Conservation (phyloP, 106 monocot genomes). For the Amphibolis antarctica region DNA sequence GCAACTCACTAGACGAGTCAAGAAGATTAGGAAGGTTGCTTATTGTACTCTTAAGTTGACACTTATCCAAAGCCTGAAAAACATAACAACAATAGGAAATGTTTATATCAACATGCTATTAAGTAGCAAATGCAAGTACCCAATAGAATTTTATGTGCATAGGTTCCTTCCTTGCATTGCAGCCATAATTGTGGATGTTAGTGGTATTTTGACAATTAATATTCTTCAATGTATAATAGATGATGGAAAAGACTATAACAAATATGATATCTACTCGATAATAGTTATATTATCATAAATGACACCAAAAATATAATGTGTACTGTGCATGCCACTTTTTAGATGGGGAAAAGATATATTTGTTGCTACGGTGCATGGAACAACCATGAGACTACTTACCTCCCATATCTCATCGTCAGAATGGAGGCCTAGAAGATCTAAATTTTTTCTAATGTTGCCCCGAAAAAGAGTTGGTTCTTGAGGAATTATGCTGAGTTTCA, state of each 20-base stretch:
- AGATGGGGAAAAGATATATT: not conserved
- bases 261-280: no score
- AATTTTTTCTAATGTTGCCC: conserved; percentile 14
- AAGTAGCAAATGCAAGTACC: not conserved
- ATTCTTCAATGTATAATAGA: no score
- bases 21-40: conserved; percentile 48
- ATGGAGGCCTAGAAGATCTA: conserved; percentile 17
- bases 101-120: not conserved
- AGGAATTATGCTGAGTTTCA: conserved; percentile 27
- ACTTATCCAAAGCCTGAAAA: conserved; percentile 57
- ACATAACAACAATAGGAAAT: not conserved
- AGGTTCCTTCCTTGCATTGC: no score
- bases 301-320: no score
- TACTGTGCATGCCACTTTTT: not conserved
- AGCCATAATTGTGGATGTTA: no score
- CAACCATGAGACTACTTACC: conserved; percentile 1
- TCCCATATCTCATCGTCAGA: conserved; percentile 22
- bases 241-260: no score
- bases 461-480: conserved; percentile 26
- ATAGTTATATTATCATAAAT: no score
- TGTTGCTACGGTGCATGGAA: not conserved
- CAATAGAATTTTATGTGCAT: no score
- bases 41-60: conserved; percentile 57
- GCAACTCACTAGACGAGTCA: conserved; percentile 51
- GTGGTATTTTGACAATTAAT: no score